Base-by-base conservation (phyloP, 1,284 basidiomycete genomes). In the Microbotryum lychnidis-dioicae region DNA sequence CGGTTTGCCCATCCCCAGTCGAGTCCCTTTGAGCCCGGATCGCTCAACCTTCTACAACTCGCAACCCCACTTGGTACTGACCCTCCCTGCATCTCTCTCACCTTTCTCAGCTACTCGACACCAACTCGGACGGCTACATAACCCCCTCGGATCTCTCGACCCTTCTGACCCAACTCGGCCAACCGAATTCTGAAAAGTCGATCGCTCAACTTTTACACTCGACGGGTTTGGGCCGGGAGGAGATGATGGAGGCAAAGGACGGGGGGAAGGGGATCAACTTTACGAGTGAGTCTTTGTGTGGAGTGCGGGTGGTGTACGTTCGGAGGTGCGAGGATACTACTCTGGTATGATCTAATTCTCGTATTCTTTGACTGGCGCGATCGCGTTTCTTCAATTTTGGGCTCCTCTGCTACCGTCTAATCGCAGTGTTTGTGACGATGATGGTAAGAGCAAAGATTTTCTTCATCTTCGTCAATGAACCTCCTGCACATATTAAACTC, bases 111-210 rank as follows among this genome's bases (percentile, higher is more conserved):
- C 69, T 75, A 63, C 70, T 76, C 58, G 76, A 77, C 58, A 69
- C 73, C 42, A 72, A 76, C 59, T 62, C 64, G 9, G 75, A 77
- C 61, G 75, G 75, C 6, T 56, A 72, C 50, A 73, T 77, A 64
- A 69, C 69, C 12, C 63, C 69, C 49, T 12, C 12, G 49, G 25
- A 45, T 50, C 21, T 23, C 42, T 9, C 37, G 51, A 45, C 42
- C 37, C 6, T 44, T 20, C 6, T 12, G 23, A 18, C 56, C 56
- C 37, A 42, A 42, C 37, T 42, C 16, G 37, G 37, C 16, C 37
- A 42, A 18, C 37, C 37, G 37, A 42, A 42, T 18, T 42, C 37
- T 3, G 37, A 42, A 12, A 42, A 42, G 37, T 42, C 37, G 14
- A 42, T 42, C 12, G 16, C 37, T 18, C 37, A 42, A 42, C 37